Percentiles rank a stretch among this genome's conserved stretches.
phyloP scores from a whole-genome alignment of 768 basidiomycete genomes.

The Tricholoma hemisulphureum region DNA sequence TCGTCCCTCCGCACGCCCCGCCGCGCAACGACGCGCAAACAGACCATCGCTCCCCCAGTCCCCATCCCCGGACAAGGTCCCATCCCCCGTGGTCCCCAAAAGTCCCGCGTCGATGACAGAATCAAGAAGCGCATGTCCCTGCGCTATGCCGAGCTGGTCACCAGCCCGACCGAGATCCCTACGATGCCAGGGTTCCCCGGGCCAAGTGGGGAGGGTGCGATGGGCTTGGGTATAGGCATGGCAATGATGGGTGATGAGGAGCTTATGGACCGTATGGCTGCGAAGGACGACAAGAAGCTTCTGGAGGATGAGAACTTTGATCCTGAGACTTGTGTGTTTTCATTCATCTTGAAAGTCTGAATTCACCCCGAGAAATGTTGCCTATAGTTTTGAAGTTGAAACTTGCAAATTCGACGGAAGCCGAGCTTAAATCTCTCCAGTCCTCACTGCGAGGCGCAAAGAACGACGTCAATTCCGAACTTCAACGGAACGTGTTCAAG shows the following conservation, averaged over 20 bases:
- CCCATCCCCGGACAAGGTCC: slow-evolving; percentile 20
- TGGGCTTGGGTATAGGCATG: slow-evolving; percentile 19
- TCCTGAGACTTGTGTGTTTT: slow-evolving; percentile 77
- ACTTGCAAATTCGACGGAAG: slow-evolving; percentile 86
- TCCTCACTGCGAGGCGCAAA: slow-evolving; percentile 71
- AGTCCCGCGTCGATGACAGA: slow-evolving; percentile 74
- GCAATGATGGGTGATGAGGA: slow-evolving; percentile 43
- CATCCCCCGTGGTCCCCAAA: slow-evolving; percentile 45
- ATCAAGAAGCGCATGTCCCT: slow-evolving; percentile 96
- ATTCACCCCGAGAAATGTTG: slow-evolving; percentile 4
- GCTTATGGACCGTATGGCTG: slow-evolving; percentile 41
- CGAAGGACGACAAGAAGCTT: slow-evolving; percentile 58
- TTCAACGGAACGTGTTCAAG: slow-evolving; percentile 93
- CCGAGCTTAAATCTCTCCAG: slow-evolving; percentile 72
- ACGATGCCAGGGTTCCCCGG: slow-evolving; percentile 58
- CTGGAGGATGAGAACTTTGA: slow-evolving; percentile 83
- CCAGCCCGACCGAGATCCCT: slow-evolving; percentile 57
- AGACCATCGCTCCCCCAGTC: slow-evolving; percentile 16
- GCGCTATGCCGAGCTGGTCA: slow-evolving; percentile 82
- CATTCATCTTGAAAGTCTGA: slow-evolving; percentile 7
- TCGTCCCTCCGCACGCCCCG: slow-evolving; percentile 22
- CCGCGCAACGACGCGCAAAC: slow-evolving; percentile 21
- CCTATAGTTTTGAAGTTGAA: slow-evolving; percentile 72
- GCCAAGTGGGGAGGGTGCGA: slow-evolving; percentile 42
- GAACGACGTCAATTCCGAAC: slow-evolving; percentile 70